phyloP scores from a whole-genome alignment of 208 protist species.

The Trypanosoma lewisi region DNA sequence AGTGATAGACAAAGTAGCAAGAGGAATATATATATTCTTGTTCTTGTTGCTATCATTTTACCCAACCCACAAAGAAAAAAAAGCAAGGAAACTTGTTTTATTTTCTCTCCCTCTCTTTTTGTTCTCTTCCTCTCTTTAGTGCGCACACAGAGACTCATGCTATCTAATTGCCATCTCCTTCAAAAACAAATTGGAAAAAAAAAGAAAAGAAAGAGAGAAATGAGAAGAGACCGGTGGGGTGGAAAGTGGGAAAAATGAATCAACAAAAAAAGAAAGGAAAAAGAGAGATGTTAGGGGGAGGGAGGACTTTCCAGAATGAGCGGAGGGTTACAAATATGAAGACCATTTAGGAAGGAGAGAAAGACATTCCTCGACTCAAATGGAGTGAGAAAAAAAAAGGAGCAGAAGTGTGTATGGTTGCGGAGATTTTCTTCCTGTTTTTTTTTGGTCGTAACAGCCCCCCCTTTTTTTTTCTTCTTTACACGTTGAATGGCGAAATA shows the following conservation, averaged over 20 bases:
- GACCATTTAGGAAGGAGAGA: too few species aligned
- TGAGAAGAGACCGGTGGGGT: background rate
- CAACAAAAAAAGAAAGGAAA: too few species aligned
- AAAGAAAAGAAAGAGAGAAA: background rate
- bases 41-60: too few species aligned
- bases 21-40: too few species aligned
- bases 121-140: background rate
- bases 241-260: background rate
- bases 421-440: background rate
- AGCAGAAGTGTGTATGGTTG: background rate
- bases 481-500: background rate
- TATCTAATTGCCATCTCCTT: background rate
- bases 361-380: too few species aligned
- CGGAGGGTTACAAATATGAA: too few species aligned
- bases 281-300: too few species aligned
- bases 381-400: too few species aligned
- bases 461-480: slow-evolving; percentile 10
- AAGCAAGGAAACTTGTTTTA: too few species aligned
- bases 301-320: too few species aligned
- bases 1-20: slow-evolving; percentile 35
- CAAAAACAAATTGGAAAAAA: background rate
- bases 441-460: background rate
- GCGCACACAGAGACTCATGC: background rate
- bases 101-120: slow-evolving; percentile 2
- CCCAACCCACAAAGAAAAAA: too few species aligned